These are phyloP conservation scores for Agapanthus africanus DNA, from an alignment of 106 monocot species.

Conservation along the genomic window DNA sequence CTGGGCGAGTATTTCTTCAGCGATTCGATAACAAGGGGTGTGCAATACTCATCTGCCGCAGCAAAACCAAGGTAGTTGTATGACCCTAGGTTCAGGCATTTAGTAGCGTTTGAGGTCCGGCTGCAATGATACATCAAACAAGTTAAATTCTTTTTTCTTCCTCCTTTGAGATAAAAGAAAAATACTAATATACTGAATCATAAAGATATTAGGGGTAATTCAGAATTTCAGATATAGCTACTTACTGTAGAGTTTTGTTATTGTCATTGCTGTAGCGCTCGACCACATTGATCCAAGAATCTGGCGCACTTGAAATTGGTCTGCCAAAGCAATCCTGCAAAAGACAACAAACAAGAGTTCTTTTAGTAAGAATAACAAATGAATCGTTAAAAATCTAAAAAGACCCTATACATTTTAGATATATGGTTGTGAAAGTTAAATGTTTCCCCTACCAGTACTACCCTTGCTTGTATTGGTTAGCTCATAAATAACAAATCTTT, in stretches of 20 bases:
- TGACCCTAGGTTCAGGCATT: constrained; percentile 88
- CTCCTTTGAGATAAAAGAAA: not conserved
- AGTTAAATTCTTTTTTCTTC: not conserved
- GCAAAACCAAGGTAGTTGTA: constrained; percentile 99
- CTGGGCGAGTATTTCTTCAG: constrained; percentile 84
- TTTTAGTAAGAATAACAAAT: not conserved
- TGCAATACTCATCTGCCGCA: constrained; percentile 91
- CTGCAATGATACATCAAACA: constrained; percentile 32
- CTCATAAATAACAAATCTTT: not conserved
- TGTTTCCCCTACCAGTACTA: not conserved
- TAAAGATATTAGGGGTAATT: not conserved
- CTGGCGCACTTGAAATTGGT: constrained; percentile 73
- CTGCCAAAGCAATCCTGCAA: constrained; percentile 66
- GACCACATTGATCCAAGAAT: constrained; percentile 75
- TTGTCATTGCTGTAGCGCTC: constrained; percentile 66
- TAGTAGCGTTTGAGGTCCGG: constrained; percentile 56
- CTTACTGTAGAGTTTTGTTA: constrained; percentile 76
- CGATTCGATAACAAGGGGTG: constrained; percentile 78
- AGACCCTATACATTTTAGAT: not conserved
- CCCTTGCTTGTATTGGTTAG: not conserved
- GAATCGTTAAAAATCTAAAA: not conserved
- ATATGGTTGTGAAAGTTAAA: not conserved
- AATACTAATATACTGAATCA: not conserved
- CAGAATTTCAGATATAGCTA: constrained; percentile 1
- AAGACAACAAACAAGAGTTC: too few relatives aligned